Conservation (phyloP, 2,329 filamentous ascomycete genomes). For the Colletotrichum musae region DNA sequence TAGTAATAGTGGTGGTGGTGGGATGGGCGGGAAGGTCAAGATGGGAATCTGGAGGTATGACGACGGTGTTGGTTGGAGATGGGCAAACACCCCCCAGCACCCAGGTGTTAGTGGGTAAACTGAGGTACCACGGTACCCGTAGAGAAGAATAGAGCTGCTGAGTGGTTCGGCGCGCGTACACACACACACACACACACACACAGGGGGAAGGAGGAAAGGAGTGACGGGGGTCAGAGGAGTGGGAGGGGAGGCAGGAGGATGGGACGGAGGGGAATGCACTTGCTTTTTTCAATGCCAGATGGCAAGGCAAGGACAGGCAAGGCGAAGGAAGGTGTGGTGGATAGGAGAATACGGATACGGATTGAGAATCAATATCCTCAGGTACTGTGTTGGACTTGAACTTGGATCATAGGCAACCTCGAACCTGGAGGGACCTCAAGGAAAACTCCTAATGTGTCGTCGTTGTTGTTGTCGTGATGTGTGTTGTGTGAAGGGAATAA, state of each 20-base stretch:
- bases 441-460: background rate
- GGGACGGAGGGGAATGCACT: background rate
- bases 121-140: no score
- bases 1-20: constrained; percentile 2
- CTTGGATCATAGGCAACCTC: background rate
- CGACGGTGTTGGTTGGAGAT: constrained; percentile 13
- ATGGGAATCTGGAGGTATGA: constrained; percentile 23
- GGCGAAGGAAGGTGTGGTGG: no score
- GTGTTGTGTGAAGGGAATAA: constrained; percentile 5
- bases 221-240: background rate
- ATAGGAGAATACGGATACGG: background rate
- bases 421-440: background rate
- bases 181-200: no score
- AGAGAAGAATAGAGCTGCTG: background rate
- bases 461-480: background rate
- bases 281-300: constrained; percentile 18
- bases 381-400: background rate
- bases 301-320: background rate
- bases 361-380: no score
- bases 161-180: constrained; percentile 8
- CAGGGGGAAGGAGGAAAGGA: constrained; percentile 7
- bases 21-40: background rate
- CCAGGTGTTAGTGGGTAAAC: background rate
- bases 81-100: background rate
- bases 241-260: no score